Conservation (phyloP, 1,284 basidiomycete species). For the Ganoderma meredithae region DNA sequence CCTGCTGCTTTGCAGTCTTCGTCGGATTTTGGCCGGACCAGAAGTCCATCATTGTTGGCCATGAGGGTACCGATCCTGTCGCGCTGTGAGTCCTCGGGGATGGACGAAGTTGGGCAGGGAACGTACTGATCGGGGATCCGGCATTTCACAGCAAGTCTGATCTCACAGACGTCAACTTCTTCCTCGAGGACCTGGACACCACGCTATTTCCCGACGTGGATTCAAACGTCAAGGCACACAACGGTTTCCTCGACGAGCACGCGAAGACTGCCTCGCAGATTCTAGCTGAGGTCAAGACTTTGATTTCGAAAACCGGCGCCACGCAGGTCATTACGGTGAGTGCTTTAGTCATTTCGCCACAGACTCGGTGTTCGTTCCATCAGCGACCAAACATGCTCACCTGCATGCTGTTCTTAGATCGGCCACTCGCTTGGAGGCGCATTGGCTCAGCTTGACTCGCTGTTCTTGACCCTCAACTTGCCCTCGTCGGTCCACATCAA, state of each 20-base stretch:
- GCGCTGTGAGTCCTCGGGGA: conserved; percentile 43
- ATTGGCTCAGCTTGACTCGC: conserved; percentile 47
- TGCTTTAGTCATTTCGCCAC: conserved; percentile 9
- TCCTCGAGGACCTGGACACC: conserved; percentile 43
- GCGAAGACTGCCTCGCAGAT: conserved; percentile 48
- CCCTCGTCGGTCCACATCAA: conserved; percentile 44
- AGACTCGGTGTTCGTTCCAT: not conserved
- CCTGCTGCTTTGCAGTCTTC: conserved; percentile 43
- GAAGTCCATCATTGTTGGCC: conserved; percentile 57
- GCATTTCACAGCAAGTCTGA: conserved; percentile 45
- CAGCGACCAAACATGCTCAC: not conserved
- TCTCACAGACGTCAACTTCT: conserved; percentile 56
- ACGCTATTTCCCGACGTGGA: conserved; percentile 57
- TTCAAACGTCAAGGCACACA: conserved; percentile 49
- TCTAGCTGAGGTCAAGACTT: conserved; percentile 46
- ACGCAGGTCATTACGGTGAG: conserved; percentile 47
- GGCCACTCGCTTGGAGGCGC: conserved; percentile 52
- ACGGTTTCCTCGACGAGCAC: conserved; percentile 58
- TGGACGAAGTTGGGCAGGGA: not conserved
- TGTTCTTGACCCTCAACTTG: conserved; percentile 47
- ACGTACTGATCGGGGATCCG: not conserved
- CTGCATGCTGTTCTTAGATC: conserved; percentile 29
- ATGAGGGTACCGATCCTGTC: conserved; percentile 60
- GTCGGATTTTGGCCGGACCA: conserved; percentile 55
- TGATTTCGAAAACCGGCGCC: conserved; percentile 44